Evolutionary conservation across 306 rosid genomes (phyloP).

Genomic region (Cucurbita pepo): DNA sequence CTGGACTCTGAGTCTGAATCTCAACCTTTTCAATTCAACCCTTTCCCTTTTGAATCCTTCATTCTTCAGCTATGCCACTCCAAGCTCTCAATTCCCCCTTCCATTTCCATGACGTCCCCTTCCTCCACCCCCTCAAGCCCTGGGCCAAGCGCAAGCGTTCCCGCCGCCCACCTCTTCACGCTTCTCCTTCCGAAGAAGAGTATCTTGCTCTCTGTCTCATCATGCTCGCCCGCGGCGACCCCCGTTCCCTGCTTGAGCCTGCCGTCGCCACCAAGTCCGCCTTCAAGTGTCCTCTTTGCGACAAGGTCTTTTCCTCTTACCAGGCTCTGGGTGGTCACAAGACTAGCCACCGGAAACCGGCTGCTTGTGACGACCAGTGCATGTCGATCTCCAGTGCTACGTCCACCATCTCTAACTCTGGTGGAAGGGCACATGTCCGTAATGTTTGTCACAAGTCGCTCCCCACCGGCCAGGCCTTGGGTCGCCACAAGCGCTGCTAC

Average conservation of each 20-base stretch:
- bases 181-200: conserved; percentile 50
- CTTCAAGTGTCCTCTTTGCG: conserved; percentile 50
- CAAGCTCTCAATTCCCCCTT: conserved; percentile 58
- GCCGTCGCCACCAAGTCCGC: conserved; percentile 15
- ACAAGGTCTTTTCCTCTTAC: conserved; percentile 60
- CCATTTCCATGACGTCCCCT: conserved; percentile 1
- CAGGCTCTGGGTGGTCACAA: conserved; percentile 96
- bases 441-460: conserved; percentile 75
- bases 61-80: conserved; percentile 36
- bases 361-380: neutral
- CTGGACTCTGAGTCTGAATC: too few species aligned
- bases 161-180: conserved; percentile 33
- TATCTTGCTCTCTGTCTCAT: conserved; percentile 92
- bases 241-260: neutral
- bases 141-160: conserved; percentile 68
- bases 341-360: conserved; percentile 69
- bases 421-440: conserved; percentile 52
- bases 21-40: too few species aligned
- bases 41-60: neutral
- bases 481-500: conserved; percentile 96
- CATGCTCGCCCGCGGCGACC: conserved; percentile 57
- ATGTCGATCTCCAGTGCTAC: conserved; percentile 16
- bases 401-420: neutral
- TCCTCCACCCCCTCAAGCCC: conserved; percentile 33
- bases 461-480: conserved; percentile 82